Evolutionary conservation across 2,329 filamentous ascomycete genomes (phyloP).

Genomic region (Pseudogymnoascus sp.): DNA sequence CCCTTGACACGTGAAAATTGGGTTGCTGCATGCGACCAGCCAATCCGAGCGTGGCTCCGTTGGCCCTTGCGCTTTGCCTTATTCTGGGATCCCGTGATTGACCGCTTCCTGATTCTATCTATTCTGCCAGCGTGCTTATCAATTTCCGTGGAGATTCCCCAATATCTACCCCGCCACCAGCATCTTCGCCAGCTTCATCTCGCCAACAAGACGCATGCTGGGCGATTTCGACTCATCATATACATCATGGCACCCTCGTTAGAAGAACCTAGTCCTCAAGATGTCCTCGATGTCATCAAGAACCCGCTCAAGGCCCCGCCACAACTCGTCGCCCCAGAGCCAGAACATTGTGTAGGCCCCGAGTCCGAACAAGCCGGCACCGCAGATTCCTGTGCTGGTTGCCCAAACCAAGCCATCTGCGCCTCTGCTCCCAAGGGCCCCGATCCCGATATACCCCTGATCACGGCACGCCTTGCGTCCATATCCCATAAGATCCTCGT

Average conservation of each 20-base stretch:
- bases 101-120: background rate
- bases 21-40: background rate
- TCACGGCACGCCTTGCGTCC: conserved; percentile 70
- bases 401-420: conserved; percentile 93
- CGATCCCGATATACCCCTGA: conserved; percentile 85
- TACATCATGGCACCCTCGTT: conserved; percentile 70
- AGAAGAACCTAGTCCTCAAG: conserved; percentile 47
- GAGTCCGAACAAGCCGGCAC: conserved; percentile 64
- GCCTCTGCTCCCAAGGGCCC: conserved; percentile 90
- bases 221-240: background rate
- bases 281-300: conserved; percentile 60
- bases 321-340: conserved; percentile 84
- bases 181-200: background rate
- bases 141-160: background rate
- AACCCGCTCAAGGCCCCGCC: conserved; percentile 72
- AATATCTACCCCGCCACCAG: conserved; percentile 8
- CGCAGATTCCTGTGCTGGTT: conserved; percentile 82
- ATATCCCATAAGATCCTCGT: conserved; percentile 91
- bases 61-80: background rate
- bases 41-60: background rate
- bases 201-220: background rate
- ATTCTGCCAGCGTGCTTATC: conserved; percentile 9
- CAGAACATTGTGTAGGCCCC: conserved; percentile 92
- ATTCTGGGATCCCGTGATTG: background rate
- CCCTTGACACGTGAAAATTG: conserved; percentile 3